Evolutionary conservation across 768 basidiomycete genomes (phyloP).

Genomic region (Boletus reticulatus): DNA sequence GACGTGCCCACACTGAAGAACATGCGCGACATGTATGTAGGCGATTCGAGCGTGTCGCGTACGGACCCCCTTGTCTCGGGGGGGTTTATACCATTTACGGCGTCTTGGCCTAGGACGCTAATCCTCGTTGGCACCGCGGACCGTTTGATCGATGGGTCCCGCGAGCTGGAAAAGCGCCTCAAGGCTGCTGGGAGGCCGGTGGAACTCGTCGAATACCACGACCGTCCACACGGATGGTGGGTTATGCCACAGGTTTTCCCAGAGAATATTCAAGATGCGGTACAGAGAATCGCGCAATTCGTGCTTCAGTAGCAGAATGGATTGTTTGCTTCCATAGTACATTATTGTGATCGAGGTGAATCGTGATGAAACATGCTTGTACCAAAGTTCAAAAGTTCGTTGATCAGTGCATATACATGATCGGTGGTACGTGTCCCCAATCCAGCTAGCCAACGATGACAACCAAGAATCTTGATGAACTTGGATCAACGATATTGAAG

Average conservation of each 20-base stretch:
- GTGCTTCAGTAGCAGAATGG: background rate
- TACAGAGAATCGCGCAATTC: conserved; percentile 11
- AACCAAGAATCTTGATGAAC: conserved; percentile 7
- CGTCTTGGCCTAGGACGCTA: conserved; percentile 22
- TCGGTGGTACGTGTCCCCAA: conserved; percentile 7
- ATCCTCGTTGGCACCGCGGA: conserved; percentile 22
- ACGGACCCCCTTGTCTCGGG: conserved; percentile 21
- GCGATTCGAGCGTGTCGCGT: conserved; percentile 1
- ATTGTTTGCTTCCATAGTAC: too few species aligned
- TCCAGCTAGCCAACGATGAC: conserved; percentile 16
- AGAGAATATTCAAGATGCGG: conserved; percentile 11
- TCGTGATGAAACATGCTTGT: background rate
- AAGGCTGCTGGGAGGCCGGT: background rate
- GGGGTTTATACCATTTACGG: conserved; percentile 8
- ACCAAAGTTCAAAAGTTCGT: conserved; percentile 2
- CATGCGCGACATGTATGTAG: conserved; percentile 7
- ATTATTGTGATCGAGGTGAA: too few species aligned
- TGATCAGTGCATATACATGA: conserved; percentile 13
- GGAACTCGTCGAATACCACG: conserved; percentile 25
- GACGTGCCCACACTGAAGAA: fast-evolving
- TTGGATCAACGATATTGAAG: conserved; percentile 2
- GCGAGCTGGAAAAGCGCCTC: too few species aligned
- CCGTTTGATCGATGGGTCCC: conserved; percentile 5
- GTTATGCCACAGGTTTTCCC: conserved; percentile 10
- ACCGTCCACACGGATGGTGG: conserved; percentile 26